Evolutionary conservation across 2,329 filamentous ascomycete genomes (phyloP).

Genomic region (Dactylonectria macrodidyma): DNA sequence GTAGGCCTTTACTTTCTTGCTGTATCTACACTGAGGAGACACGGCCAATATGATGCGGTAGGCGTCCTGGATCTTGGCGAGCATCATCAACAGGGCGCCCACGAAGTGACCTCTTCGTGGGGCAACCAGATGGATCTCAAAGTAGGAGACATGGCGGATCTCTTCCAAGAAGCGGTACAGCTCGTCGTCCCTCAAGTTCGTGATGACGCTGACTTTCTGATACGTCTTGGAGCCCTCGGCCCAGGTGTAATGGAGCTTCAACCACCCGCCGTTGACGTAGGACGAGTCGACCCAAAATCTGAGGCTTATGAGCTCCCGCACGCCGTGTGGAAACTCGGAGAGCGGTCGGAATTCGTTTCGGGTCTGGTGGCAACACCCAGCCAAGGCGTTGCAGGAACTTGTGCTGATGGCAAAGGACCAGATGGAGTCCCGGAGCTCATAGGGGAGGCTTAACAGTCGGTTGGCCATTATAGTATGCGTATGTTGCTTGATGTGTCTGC

Average conservation of each 20-base stretch:
- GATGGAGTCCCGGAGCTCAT: constrained; percentile 32
- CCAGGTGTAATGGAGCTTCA: background rate
- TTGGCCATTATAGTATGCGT: no score
- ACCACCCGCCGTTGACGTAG: no score
- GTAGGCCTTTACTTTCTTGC: no score
- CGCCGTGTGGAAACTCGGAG: no score
- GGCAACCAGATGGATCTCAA: constrained; percentile 1
- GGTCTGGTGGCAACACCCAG: constrained; percentile 27
- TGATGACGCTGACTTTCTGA: no score
- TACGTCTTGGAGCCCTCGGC: no score
- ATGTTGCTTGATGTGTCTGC: no score
- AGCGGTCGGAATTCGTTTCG: constrained; percentile 17
- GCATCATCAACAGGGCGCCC: constrained; percentile 29
- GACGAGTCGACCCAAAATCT: no score
- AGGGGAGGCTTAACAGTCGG: constrained; percentile 21
- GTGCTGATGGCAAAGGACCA: constrained; percentile 21
- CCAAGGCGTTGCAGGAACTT: constrained; percentile 17
- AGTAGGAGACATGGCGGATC: constrained; percentile 15
- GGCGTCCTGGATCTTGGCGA: constrained; percentile 29
- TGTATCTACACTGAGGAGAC: background rate
- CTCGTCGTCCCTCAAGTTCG: no score
- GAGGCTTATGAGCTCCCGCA: no score
- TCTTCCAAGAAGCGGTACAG: background rate
- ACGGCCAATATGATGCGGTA: constrained; percentile 1
- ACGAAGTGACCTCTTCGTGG: constrained; percentile 31